Conservation (phyloP, 495 filamentous ascomycete species). For the Lepraria neglecta region DNA sequence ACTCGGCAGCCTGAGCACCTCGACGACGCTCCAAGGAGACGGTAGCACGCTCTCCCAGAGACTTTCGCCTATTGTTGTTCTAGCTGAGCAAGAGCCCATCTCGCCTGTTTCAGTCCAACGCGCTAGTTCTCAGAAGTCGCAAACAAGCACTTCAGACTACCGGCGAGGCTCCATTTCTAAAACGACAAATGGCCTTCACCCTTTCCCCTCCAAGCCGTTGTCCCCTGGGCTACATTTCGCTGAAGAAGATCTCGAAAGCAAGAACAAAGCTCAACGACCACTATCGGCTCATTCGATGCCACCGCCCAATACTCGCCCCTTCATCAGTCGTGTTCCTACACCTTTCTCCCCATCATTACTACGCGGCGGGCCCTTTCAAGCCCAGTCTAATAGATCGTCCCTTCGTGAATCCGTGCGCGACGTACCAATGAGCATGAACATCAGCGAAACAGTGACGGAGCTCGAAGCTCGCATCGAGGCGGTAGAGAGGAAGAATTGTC, state of each 20-base stretch:
- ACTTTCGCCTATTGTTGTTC: slow-evolving; percentile 21
- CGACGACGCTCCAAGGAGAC: neutral
- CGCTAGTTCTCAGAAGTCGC: neutral
- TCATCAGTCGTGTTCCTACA: slow-evolving; percentile 4
- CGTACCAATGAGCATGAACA: neutral
- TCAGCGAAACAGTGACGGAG: neutral
- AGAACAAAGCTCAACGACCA: neutral
- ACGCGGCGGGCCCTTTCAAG: neutral
- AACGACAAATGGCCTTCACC: neutral
- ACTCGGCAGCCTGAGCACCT: neutral
- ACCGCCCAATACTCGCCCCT: neutral
- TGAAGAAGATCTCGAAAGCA: neutral
- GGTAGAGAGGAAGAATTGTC: slow-evolving; percentile 33
- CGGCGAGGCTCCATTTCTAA: neutral
- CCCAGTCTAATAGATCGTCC: neutral
- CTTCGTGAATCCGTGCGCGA: neutral
- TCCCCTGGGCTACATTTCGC: slow-evolving; percentile 6
- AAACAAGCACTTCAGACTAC: slow-evolving; percentile 5
- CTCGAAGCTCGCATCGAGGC: slow-evolving; percentile 31
- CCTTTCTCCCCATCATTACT: slow-evolving; percentile 7
- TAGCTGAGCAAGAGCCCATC: slow-evolving; percentile 22
- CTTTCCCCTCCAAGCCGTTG: slow-evolving; percentile 1
- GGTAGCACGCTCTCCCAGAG: neutral
- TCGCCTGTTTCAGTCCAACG: neutral
- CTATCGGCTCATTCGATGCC: slow-evolving; percentile 14